Evolutionary conservation across 1,139 yeast species (phyloP).

Genomic region (Hansenula lynferdii): DNA sequence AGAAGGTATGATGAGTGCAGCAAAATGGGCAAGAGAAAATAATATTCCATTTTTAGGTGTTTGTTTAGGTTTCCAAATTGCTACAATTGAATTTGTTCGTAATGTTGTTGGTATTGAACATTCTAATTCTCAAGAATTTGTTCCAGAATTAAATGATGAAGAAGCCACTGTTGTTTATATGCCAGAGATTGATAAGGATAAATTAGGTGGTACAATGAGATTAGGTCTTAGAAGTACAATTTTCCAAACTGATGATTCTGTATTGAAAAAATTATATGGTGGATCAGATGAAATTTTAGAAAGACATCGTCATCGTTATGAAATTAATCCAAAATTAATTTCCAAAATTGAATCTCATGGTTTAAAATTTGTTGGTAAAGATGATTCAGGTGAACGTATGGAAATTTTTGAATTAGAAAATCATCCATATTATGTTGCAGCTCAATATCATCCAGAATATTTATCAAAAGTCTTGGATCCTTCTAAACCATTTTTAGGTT

Average conservation of each 20-base stretch:
- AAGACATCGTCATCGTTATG: constrained; percentile 99
- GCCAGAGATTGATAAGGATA: constrained; percentile 97
- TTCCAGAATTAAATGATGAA: constrained; percentile 54
- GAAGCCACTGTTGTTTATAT: constrained; percentile 87
- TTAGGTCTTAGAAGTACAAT: constrained; percentile 88
- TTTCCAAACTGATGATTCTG: constrained; percentile 62
- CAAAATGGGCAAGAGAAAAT: constrained; percentile 96
- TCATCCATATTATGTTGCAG: constrained; percentile 91
- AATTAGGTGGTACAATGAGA: constrained; percentile 99
- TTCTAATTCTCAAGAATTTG: constrained; percentile 85
- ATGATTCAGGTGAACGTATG: constrained; percentile 87
- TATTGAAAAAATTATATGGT: constrained; percentile 78
- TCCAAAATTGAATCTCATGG: constrained; percentile 70
- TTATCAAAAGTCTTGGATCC: constrained; percentile 95
- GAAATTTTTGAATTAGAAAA: constrained; percentile 76
- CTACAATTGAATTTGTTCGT: constrained; percentile 91
- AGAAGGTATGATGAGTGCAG: constrained; percentile 97
- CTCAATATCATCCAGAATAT: constrained; percentile 98
- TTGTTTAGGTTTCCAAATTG: constrained; percentile 96
- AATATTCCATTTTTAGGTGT: constrained; percentile 93
- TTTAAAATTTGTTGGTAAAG: constrained; percentile 86
- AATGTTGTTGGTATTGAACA: constrained; percentile 63
- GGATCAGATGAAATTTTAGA: constrained; percentile 66
- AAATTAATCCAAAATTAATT: constrained; percentile 84
- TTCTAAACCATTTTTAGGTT: constrained; percentile 92